phyloP scores from a whole-genome alignment of 805 yeast species.

The Myxozyma sirexii region DNA sequence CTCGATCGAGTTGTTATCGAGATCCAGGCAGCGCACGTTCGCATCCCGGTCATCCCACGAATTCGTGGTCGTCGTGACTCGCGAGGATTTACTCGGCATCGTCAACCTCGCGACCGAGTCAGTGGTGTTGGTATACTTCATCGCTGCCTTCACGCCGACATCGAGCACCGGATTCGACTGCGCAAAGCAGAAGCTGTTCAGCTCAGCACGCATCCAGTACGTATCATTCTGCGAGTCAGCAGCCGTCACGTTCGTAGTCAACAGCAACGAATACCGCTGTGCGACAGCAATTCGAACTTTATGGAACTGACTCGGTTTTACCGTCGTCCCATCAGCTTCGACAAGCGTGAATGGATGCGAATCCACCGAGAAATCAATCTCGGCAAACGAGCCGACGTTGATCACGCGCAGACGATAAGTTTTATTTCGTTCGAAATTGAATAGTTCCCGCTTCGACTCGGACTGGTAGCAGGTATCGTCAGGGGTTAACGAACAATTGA shows the following conservation, averaged over 20 bases:
- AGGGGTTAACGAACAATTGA: conserved; percentile 38
- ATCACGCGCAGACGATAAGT: conserved; percentile 38
- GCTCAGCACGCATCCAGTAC: conserved; percentile 48
- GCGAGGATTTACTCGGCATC: conserved; percentile 11
- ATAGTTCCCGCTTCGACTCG: conserved; percentile 33
- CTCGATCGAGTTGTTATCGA: conserved; percentile 35
- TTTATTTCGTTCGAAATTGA: conserved; percentile 22
- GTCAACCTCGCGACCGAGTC: conserved; percentile 14
- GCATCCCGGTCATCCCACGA: conserved; percentile 37
- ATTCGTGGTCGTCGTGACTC: conserved; percentile 3
- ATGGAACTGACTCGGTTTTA: conserved; percentile 37
- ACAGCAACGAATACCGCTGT: conserved; percentile 73
- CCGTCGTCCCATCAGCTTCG: conserved; percentile 44
- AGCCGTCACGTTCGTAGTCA: conserved; percentile 52
- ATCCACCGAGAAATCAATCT: conserved; percentile 42
- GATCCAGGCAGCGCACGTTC: conserved; percentile 37
- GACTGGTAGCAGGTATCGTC: conserved; percentile 38
- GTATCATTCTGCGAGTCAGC: conserved; percentile 38
- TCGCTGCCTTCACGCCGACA: conserved; percentile 42
- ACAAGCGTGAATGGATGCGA: conserved; percentile 38
- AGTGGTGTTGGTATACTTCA: conserved; percentile 41
- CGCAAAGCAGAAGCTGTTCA: conserved; percentile 46
- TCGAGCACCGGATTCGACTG: conserved; percentile 43
- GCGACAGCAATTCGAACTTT: conserved; percentile 59
- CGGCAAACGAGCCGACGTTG: conserved; percentile 43